phyloP scores from a whole-genome alignment of 2,329 filamentous ascomycete species.

The Eurotiales sp. region DNA sequence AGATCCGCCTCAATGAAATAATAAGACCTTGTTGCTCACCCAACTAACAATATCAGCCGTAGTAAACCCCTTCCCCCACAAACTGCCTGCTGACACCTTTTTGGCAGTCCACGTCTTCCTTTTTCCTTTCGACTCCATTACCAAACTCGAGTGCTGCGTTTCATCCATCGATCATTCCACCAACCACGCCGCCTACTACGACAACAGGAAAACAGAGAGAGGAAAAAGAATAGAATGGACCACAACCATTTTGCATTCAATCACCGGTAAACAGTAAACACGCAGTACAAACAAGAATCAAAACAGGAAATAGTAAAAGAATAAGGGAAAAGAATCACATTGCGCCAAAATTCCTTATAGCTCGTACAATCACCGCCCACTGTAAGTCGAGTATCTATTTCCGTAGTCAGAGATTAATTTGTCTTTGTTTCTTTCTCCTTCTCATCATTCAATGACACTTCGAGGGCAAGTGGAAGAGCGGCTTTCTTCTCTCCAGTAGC shows the following conservation, averaged over 20 bases:
- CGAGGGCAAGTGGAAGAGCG: constrained; percentile 13
- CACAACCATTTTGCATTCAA: background rate
- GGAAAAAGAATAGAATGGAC: background rate
- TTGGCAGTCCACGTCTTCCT: background rate
- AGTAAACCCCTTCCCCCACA: too few species aligned
- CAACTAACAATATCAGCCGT: too few species aligned
- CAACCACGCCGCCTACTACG: background rate
- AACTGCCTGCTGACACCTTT: background rate
- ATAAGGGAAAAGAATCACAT: constrained; percentile 24
- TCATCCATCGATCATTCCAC: background rate
- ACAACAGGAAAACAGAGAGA: constrained; percentile 1
- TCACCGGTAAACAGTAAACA: constrained; percentile 12
- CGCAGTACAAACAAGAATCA: constrained; percentile 14
- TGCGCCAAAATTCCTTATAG: constrained; percentile 31
- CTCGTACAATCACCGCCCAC: constrained; percentile 33
- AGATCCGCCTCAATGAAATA: too few species aligned
- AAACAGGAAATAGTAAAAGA: constrained; percentile 17
- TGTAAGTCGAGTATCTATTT: constrained; percentile 36
- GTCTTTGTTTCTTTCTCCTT: background rate
- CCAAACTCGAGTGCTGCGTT: background rate
- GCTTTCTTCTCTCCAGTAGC: constrained; percentile 9
- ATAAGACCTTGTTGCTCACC: too few species aligned
- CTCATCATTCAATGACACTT: constrained; percentile 10
- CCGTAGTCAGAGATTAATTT: constrained; percentile 14
- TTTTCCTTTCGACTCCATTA: background rate